These are phyloP conservation scores for Fraxinus albicans DNA, from an alignment of 305 asterid species.

Conservation along the genomic window DNA sequence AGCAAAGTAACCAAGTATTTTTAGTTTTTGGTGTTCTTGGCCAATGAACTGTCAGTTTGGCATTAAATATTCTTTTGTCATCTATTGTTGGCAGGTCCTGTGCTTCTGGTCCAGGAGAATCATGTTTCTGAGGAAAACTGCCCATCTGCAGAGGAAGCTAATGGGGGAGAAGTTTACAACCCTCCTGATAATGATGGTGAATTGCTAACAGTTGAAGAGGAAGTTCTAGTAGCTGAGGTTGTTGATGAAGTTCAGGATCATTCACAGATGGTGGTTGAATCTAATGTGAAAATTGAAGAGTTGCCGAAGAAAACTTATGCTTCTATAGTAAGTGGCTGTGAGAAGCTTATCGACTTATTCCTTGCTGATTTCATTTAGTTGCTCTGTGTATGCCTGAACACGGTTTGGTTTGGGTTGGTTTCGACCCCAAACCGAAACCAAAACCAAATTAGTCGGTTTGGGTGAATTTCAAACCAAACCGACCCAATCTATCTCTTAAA, in stretches of 20 bases:
- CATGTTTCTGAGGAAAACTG: conserved; percentile 42
- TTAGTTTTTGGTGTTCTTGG: conserved; percentile 3
- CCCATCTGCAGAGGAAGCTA: conserved; percentile 46
- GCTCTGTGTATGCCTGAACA: background rate
- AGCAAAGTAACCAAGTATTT: conserved; percentile 40
- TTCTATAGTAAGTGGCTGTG: conserved; percentile 52
- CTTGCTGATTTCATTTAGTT: background rate
- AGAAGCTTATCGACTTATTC: background rate
- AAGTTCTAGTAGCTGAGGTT: conserved; percentile 64
- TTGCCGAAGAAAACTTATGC: conserved; percentile 71
- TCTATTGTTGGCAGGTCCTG: conserved; percentile 23
- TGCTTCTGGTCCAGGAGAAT: conserved; percentile 40
- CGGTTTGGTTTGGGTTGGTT: too few relatives aligned
- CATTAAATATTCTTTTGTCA: background rate
- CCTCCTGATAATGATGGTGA: conserved; percentile 56
- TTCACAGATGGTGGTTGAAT: conserved; percentile 40
- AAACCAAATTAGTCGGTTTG: too few relatives aligned
- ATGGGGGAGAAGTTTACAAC: conserved; percentile 45
- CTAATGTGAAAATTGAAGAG: conserved; percentile 56
- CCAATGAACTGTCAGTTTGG: background rate
- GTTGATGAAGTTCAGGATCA: conserved; percentile 59
- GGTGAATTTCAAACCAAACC: too few relatives aligned
- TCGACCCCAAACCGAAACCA: too few relatives aligned
- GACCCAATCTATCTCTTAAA: too few relatives aligned
- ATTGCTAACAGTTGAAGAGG: conserved; percentile 49